A percentile compares a stretch with the other conserved stretches of the same genome.
Evolutionary conservation across 805 yeast genomes (phyloP).

Genomic region (Zygotorulaspora florentina): DNA sequence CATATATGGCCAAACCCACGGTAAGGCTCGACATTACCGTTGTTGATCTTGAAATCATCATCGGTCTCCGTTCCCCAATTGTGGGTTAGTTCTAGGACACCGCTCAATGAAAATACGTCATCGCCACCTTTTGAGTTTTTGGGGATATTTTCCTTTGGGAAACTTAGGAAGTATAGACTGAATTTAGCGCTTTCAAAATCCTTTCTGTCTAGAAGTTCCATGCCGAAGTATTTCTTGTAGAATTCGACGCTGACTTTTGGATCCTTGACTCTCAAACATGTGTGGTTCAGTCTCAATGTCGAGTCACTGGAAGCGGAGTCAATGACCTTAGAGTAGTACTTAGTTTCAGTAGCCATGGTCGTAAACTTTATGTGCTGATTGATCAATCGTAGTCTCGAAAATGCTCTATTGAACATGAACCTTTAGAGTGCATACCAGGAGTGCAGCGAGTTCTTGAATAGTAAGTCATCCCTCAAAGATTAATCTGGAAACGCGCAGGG

Average conservation of each 20-base stretch:
- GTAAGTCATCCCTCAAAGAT: not conserved
- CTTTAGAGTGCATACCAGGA: not conserved
- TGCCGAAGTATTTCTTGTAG: constrained; percentile 70
- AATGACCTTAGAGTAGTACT: constrained; percentile 16
- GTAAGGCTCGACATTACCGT: constrained; percentile 80
- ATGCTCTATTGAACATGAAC: constrained; percentile 3
- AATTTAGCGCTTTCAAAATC: constrained; percentile 54
- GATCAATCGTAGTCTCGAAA: constrained; percentile 2
- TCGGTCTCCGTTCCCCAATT: constrained; percentile 68
- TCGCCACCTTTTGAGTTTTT: constrained; percentile 41
- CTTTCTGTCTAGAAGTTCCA: constrained; percentile 53
- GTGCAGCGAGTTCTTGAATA: too few relatives aligned
- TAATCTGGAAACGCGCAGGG: too few relatives aligned
- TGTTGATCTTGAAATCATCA: constrained; percentile 52
- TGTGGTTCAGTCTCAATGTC: constrained; percentile 50
- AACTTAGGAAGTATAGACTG: constrained; percentile 65
- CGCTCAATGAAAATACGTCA: constrained; percentile 37
- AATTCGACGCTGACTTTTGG: constrained; percentile 69
- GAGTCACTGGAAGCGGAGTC: constrained; percentile 23
- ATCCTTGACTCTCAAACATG: constrained; percentile 78
- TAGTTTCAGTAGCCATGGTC: constrained; percentile 17
- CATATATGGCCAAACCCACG: constrained; percentile 96
- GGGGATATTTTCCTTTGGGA: constrained; percentile 24
- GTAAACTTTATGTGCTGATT: constrained; percentile 5
- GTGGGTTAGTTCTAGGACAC: constrained; percentile 82